Evolutionary conservation across 371 early-diverging fungal species (phyloP).

Genomic region (Rhizopus stolonifer): DNA sequence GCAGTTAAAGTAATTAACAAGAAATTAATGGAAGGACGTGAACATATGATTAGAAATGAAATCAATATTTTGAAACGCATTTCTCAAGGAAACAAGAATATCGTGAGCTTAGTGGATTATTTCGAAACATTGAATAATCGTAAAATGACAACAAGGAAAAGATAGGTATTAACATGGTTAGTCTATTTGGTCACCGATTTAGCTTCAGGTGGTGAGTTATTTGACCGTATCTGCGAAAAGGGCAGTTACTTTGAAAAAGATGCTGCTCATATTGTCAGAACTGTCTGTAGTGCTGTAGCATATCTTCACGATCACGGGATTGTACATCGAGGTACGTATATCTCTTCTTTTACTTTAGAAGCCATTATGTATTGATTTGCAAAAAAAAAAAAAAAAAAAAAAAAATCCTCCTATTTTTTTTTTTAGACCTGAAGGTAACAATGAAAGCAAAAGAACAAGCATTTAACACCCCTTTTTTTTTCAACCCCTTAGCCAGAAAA

Average conservation of each 20-base stretch:
- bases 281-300: conserved; percentile 73
- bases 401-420: neutral
- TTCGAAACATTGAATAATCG: conserved; percentile 90
- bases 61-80: conserved; percentile 81
- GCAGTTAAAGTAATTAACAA: conserved; percentile 94
- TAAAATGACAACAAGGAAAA: conserved; percentile 29
- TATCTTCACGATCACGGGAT: conserved; percentile 86
- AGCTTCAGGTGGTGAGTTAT: conserved; percentile 89
- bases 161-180: conserved; percentile 6
- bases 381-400: too few species aligned
- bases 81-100: conserved; percentile 85
- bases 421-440: too few species aligned
- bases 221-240: conserved; percentile 83
- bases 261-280: conserved; percentile 80
- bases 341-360: neutral
- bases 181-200: conserved; percentile 91
- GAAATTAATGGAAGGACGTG: conserved; percentile 82
- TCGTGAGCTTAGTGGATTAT: conserved; percentile 85
- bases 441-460: too few species aligned
- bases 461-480: too few species aligned
- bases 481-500: conserved; percentile 89
- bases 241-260: conserved; percentile 84
- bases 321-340: conserved; percentile 78
- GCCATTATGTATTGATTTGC: neutral
- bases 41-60: conserved; percentile 90